phyloP scores from a whole-genome alignment of 2,329 filamentous ascomycete species.

The Phialophora chinensis region DNA sequence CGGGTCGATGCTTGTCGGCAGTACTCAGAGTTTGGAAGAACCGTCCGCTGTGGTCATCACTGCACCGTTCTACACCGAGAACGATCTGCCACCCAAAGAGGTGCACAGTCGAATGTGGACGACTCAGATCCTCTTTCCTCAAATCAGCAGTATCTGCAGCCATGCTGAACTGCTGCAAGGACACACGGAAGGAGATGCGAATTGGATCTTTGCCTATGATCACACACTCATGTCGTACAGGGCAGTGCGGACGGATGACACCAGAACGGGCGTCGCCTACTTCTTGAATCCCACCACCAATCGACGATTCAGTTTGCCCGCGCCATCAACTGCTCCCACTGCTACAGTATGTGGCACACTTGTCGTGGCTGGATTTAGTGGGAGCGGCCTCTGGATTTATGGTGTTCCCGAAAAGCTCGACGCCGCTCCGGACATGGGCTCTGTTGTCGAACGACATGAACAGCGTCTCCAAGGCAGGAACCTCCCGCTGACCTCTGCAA shows the following conservation, averaged over 20 bases:
- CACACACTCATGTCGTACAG: slow-evolving; percentile 77
- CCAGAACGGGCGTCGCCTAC: slow-evolving; percentile 77
- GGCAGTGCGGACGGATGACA: slow-evolving; percentile 75
- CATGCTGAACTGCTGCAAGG: slow-evolving; percentile 71
- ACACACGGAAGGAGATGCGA: slow-evolving; percentile 63
- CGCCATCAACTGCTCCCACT: slow-evolving; percentile 72
- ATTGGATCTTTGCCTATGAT: slow-evolving; percentile 80
- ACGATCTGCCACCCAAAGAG: slow-evolving; percentile 56
- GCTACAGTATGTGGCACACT: slow-evolving; percentile 73
- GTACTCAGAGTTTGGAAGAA: slow-evolving; percentile 68
- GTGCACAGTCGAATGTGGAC: slow-evolving; percentile 80
- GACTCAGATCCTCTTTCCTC: slow-evolving; percentile 82
- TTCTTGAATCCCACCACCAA: slow-evolving; percentile 70
- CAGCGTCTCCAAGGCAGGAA: slow-evolving; percentile 28
- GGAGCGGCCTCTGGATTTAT: slow-evolving; percentile 77
- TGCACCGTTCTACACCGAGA: slow-evolving; percentile 75
- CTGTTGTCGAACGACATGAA: slow-evolving; percentile 40
- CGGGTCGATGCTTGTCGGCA: slow-evolving; percentile 78
- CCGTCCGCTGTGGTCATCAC: slow-evolving; percentile 77
- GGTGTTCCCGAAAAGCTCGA: slow-evolving; percentile 76
- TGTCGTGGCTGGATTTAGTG: slow-evolving; percentile 74
- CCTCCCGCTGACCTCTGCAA: slow-evolving; percentile 37
- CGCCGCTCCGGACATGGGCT: slow-evolving; percentile 49
- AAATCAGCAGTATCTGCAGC: slow-evolving; percentile 78
- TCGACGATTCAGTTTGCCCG: slow-evolving; percentile 60